Percentiles rank a stretch among this genome's conserved stretches.
Evolutionary conservation across 140 eudicot species (phyloP).

Genomic region (Erigeron philadelphicus): DNA sequence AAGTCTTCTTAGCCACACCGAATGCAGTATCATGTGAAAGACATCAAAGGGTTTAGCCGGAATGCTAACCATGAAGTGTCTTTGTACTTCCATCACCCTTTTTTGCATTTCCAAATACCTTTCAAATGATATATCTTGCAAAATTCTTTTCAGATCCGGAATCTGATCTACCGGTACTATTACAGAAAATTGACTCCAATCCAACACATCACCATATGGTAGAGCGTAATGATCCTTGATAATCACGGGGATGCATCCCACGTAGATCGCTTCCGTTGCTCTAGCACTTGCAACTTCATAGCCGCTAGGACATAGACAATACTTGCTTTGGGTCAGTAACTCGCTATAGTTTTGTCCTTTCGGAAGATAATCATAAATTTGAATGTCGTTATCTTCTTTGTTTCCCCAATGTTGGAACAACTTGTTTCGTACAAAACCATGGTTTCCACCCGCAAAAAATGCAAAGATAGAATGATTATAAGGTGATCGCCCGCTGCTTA

Average conservation of each 20-base stretch:
- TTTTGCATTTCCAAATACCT: constrained; percentile 45
- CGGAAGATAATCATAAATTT: constrained; percentile 30
- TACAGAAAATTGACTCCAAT: constrained; percentile 63
- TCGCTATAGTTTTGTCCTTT: constrained; percentile 30
- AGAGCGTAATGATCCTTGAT: constrained; percentile 54
- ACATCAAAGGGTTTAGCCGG: constrained; percentile 49
- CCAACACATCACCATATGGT: constrained; percentile 62
- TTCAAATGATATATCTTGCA: constrained; percentile 38
- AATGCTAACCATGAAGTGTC: constrained; percentile 49
- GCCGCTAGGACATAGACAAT: constrained; percentile 64
- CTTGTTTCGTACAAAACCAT: constrained; percentile 30
- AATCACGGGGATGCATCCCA: constrained; percentile 59
- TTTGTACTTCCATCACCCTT: constrained; percentile 45
- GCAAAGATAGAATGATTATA: constrained; percentile 36
- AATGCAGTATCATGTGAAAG: constrained; percentile 61
- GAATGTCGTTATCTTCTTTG: constrained; percentile 38
- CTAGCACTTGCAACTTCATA: constrained; percentile 72
- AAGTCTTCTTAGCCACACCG: constrained; percentile 59
- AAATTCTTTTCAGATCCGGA: constrained; percentile 31
- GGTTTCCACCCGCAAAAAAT: constrained; percentile 49
- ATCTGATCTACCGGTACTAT: constrained; percentile 36
- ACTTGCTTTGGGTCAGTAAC: constrained; percentile 44
- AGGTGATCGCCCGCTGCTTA: constrained; percentile 25
- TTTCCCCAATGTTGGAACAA: constrained; percentile 38
- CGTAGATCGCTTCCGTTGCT: constrained; percentile 52